Conservation (phyloP, 1,284 basidiomycete species). For the Apiotrichum mycotoxinovorans region DNA sequence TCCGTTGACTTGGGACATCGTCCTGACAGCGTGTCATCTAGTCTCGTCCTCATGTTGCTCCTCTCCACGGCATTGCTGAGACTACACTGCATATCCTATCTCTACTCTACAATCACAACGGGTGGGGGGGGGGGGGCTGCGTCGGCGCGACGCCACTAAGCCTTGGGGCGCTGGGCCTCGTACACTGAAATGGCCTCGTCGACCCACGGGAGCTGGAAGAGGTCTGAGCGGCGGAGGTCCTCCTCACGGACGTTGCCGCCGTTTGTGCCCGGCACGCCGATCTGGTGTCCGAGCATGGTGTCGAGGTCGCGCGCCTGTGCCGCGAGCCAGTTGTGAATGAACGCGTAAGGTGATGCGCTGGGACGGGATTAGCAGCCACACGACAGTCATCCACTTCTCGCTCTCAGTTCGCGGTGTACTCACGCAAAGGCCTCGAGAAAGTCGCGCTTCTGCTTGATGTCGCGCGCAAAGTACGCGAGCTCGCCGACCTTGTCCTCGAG, state of each 20-base stretch:
- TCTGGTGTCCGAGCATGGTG: slow-evolving; percentile 71
- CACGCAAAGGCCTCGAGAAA: slow-evolving; percentile 78
- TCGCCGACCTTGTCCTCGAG: slow-evolving; percentile 85
- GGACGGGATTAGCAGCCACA: too few relatives aligned
- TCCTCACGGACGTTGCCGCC: slow-evolving; percentile 67
- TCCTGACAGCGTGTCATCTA: too few relatives aligned
- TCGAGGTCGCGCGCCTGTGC: slow-evolving; percentile 89
- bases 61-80: neutral
- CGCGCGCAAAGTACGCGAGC: slow-evolving; percentile 75
- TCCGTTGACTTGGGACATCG: too few relatives aligned
- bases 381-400: too few relatives aligned
- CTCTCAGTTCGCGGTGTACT: too few relatives aligned
- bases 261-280: slow-evolving; percentile 59
- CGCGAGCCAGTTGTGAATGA: slow-evolving; percentile 84
- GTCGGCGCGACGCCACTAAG: neutral
- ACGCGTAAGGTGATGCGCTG: slow-evolving; percentile 52
- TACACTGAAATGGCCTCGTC: slow-evolving; percentile 50
- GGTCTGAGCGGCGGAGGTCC: slow-evolving; percentile 80
- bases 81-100: slow-evolving; percentile 1
- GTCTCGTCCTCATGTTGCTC: neutral
- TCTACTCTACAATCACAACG: slow-evolving; percentile 1
- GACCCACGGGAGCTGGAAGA: slow-evolving; percentile 83
- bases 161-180: slow-evolving; percentile 32
- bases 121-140: neutral
- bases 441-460: slow-evolving; percentile 77